Percentiles rank a stretch among this genome's conserved stretches.
phyloP scores from a whole-genome alignment of 2,329 filamentous ascomycete genomes.

The Alternaria conjuncta region DNA sequence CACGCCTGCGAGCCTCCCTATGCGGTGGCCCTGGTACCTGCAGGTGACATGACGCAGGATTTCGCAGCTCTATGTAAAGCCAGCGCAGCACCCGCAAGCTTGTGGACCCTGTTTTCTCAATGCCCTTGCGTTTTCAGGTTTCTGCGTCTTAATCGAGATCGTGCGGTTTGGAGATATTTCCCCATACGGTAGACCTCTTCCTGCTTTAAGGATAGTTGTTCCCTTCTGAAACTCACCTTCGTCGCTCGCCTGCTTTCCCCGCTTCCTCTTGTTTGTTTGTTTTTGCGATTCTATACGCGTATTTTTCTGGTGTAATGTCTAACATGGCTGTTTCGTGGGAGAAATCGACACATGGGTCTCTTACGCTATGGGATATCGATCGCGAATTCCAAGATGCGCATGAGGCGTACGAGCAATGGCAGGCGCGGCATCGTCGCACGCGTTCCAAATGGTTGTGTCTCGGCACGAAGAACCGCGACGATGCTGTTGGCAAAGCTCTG shows the following conservation, averaged over 20 bases:
- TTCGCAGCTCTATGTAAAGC: constrained; percentile 15
- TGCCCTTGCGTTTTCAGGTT: constrained; percentile 10
- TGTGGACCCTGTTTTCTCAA: constrained; percentile 9
- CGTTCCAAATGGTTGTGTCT: constrained; percentile 37
- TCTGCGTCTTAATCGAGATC: constrained; percentile 16
- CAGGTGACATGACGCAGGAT: constrained; percentile 20
- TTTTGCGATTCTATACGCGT: constrained; percentile 4
- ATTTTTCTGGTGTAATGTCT: constrained; percentile 16
- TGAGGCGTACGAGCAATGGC: constrained; percentile 43
- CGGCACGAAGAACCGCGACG: constrained; percentile 30
- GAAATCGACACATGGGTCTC: constrained; percentile 38
- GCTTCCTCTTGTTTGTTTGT: constrained; percentile 1
- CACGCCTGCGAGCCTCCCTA: constrained; percentile 15
- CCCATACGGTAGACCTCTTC: constrained; percentile 7
- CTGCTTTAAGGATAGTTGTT: constrained; percentile 13
- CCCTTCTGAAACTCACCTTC: constrained; percentile 6
- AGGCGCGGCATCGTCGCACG: constrained; percentile 25
- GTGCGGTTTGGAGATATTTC: constrained; percentile 6
- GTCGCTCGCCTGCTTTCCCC: constrained; percentile 1
- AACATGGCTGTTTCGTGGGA: constrained; percentile 30
- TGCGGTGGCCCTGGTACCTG: constrained; percentile 18
- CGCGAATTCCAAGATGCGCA: constrained; percentile 43
- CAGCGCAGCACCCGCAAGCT: constrained; percentile 21
- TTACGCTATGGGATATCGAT: constrained; percentile 46
- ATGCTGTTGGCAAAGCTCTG: constrained; percentile 35